Conservation (phyloP, 306 rosid species). For the Oxytropis ochrocephala region DNA sequence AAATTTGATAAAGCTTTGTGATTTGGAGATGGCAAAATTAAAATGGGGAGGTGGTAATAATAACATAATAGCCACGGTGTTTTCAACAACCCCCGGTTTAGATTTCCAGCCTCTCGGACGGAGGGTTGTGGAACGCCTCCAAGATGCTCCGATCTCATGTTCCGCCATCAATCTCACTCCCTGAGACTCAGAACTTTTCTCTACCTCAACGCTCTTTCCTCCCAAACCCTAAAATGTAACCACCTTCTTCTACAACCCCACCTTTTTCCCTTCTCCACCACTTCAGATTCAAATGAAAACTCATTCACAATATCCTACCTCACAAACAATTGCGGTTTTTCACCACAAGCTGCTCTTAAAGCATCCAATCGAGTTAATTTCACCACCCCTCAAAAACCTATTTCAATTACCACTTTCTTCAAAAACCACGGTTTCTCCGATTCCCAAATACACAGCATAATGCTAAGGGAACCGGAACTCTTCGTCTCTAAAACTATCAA, state of each 20-base stretch:
- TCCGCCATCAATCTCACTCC: background rate
- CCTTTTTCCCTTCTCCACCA: background rate
- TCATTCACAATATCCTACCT: slow-evolving; percentile 31
- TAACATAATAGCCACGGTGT: too few relatives aligned
- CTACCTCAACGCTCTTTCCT: background rate
- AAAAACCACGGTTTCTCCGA: background rate
- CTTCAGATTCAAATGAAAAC: background rate
- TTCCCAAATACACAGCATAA: background rate
- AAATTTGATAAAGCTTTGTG: too few relatives aligned
- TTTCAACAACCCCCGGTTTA: too few relatives aligned
- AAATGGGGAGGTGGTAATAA: too few relatives aligned
- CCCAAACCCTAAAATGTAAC: background rate
- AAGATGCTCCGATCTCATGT: background rate
- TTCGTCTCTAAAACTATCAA: background rate
- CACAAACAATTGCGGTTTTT: slow-evolving; percentile 20
- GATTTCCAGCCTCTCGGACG: too few relatives aligned
- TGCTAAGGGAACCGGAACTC: background rate
- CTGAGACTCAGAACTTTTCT: background rate
- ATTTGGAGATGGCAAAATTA: too few relatives aligned
- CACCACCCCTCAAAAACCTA: slow-evolving; percentile 21
- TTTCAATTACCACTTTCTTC: background rate
- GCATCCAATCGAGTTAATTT: slow-evolving; percentile 21
- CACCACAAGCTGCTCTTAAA: slow-evolving; percentile 22
- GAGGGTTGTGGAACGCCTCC: too few relatives aligned
- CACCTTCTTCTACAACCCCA: background rate